Conservation (phyloP, 73 alveolate genomes). For the Tetrahymena thermophila region DNA sequence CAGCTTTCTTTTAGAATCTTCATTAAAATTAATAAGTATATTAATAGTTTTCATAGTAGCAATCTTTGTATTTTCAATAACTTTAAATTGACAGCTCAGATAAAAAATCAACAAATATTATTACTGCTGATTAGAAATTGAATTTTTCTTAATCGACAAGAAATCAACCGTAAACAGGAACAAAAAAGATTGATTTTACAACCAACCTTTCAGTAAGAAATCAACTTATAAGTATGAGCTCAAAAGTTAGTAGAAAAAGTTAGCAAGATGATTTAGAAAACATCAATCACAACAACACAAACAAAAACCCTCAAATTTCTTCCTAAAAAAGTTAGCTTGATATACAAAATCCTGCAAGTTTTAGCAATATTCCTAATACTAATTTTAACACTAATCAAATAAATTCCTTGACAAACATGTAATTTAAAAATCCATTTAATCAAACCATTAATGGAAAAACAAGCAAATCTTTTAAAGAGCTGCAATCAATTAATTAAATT, state of each 20-base stretch:
- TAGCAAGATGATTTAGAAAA: background rate
- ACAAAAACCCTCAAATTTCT: background rate
- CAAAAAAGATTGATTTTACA: background rate
- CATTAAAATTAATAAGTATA: background rate
- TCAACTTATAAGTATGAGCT: background rate
- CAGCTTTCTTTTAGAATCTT: background rate
- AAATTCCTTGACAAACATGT: background rate
- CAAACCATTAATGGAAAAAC: background rate
- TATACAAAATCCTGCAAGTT: background rate
- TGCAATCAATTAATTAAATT: background rate
- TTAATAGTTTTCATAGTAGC: background rate
- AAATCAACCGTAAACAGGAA: background rate
- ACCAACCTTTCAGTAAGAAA: background rate
- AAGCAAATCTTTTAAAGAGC: background rate
- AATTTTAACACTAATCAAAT: background rate
- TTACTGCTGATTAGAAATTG: background rate
- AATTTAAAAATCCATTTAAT: background rate
- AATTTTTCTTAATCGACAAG: background rate
- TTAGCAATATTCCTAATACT: background rate
- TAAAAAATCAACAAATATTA: background rate
- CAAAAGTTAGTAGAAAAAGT: background rate
- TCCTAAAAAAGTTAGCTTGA: background rate
- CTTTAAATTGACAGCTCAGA: background rate
- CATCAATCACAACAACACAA: background rate
- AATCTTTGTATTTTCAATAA: background rate